Conservation (phyloP, 2,329 filamentous ascomycete genomes). For the Bipolaris bicolor region DNA sequence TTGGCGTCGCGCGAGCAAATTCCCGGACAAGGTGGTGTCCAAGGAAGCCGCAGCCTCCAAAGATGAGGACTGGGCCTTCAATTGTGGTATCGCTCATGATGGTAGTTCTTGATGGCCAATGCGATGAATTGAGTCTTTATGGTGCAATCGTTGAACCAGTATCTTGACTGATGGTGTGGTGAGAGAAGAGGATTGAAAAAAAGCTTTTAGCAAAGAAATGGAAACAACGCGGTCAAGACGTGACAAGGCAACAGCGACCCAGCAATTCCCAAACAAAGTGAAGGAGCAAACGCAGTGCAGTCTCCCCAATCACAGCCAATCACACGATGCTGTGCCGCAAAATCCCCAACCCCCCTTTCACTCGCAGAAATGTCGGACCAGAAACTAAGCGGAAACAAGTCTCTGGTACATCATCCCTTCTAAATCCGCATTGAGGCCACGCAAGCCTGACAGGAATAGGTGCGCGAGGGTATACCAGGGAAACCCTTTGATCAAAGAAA, state of each 20-base stretch:
- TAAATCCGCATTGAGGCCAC: not conserved
- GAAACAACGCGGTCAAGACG: not conserved
- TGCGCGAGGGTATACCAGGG: not conserved
- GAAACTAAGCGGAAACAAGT: not conserved
- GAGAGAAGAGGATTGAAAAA: not conserved
- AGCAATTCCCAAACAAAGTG: not conserved
- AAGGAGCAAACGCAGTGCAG: not conserved
- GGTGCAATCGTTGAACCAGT: not conserved
- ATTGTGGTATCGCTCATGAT: not conserved
- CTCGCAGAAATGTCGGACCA: not conserved
- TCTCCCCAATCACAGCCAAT: not conserved
- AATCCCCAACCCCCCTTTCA: not conserved
- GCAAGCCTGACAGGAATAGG: not conserved
- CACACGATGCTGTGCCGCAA: not conserved
- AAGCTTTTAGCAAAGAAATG: not conserved
- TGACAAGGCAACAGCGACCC: not conserved
- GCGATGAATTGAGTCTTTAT: not conserved
- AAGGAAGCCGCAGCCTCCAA: constrained; percentile 56
- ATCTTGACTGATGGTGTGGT: not conserved
- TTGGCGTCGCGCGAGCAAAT: not conserved
- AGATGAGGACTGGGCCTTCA: constrained; percentile 45
- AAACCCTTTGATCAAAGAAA: not conserved
- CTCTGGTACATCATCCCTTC: not conserved
- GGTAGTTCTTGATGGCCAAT: too few species aligned
- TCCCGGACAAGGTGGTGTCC: constrained; percentile 55